Conservation (phyloP, 1,284 basidiomycete genomes). For the Fomitopsis palustris region DNA sequence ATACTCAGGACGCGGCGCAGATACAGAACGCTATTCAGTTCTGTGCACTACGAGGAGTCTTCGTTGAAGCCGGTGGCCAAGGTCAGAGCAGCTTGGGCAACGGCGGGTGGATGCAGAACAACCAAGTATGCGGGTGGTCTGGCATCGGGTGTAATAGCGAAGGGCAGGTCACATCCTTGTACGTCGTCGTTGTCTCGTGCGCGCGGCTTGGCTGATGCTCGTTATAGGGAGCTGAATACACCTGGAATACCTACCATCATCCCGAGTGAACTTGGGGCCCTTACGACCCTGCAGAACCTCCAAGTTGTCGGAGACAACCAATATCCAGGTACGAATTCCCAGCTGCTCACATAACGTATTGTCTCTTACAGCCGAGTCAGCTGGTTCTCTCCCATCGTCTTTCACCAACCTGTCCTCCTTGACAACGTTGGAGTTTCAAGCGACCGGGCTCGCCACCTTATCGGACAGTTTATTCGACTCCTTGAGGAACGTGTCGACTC, state of each 20-base stretch:
- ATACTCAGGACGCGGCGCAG: constrained; percentile 29
- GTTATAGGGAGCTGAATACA: constrained; percentile 39
- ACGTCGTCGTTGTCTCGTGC: constrained; percentile 18
- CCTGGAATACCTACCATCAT: constrained; percentile 45
- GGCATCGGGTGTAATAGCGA: constrained; percentile 43
- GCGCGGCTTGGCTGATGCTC: not conserved
- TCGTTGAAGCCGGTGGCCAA: constrained; percentile 37
- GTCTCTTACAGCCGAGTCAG: constrained; percentile 17
- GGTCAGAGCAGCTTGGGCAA: constrained; percentile 38
- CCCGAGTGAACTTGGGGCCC: constrained; percentile 40
- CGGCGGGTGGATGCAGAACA: constrained; percentile 45
- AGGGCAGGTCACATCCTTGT: constrained; percentile 43
- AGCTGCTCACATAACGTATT: no score
- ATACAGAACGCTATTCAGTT: constrained; percentile 42
- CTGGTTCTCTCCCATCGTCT: constrained; percentile 36
- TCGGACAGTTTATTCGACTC: constrained; percentile 34
- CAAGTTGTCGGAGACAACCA: constrained; percentile 39
- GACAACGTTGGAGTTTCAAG: constrained; percentile 40
- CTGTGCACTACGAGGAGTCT: constrained; percentile 47
- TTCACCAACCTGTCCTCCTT: constrained; percentile 38
- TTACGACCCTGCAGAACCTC: constrained; percentile 38
- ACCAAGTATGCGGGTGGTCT: constrained; percentile 45
- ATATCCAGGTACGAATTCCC: constrained; percentile 33
- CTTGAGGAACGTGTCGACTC: constrained; percentile 34
- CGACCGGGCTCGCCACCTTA: constrained; percentile 40